Percentiles rank a stretch among this genome's conserved stretches.
These are phyloP conservation scores for Kodamaea jinghongensis DNA, from an alignment of 805 yeast species.

Conservation along the genomic window DNA sequence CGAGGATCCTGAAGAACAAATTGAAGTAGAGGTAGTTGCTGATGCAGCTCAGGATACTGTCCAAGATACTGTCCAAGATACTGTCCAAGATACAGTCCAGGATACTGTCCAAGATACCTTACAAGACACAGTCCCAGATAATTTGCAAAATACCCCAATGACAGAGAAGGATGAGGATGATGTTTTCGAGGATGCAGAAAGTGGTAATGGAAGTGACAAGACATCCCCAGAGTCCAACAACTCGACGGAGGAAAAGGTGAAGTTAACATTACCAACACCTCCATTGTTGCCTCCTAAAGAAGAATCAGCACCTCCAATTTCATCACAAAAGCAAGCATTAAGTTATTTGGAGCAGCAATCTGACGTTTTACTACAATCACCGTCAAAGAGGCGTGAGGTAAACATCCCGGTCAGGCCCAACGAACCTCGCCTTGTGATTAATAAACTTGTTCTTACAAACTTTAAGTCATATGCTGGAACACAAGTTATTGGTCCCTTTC, in stretches of 20 bases:
- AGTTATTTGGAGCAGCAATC: slow-evolving; percentile 31
- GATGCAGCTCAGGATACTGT: neutral
- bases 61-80: neutral
- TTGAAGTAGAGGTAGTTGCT: neutral
- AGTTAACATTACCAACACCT: neutral
- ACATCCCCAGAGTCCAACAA: slow-evolving; percentile 2
- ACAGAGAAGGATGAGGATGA: slow-evolving; percentile 2
- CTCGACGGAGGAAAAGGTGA: slow-evolving; percentile 1
- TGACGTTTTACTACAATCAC: slow-evolving; percentile 24
- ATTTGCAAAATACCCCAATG: too few species aligned
- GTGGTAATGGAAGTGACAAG: neutral
- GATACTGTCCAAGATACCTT: too few species aligned
- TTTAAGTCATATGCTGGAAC: slow-evolving; percentile 95
- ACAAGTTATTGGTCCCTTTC: slow-evolving; percentile 93
- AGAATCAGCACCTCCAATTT: neutral
- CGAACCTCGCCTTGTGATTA: slow-evolving; percentile 69
- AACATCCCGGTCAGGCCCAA: slow-evolving; percentile 14
- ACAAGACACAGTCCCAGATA: too few species aligned
- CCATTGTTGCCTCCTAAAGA: neutral
- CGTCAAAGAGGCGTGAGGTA: slow-evolving; percentile 26
- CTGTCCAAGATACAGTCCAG: neutral
- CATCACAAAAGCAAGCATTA: slow-evolving; percentile 10
- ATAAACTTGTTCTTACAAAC: slow-evolving; percentile 69
- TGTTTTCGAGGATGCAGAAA: slow-evolving; percentile 8
- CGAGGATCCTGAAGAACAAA: slow-evolving; percentile 2